Evolutionary conservation across 192 early-diverging fungal genomes (phyloP).

Genomic region (Coemansia guatemalensis): DNA sequence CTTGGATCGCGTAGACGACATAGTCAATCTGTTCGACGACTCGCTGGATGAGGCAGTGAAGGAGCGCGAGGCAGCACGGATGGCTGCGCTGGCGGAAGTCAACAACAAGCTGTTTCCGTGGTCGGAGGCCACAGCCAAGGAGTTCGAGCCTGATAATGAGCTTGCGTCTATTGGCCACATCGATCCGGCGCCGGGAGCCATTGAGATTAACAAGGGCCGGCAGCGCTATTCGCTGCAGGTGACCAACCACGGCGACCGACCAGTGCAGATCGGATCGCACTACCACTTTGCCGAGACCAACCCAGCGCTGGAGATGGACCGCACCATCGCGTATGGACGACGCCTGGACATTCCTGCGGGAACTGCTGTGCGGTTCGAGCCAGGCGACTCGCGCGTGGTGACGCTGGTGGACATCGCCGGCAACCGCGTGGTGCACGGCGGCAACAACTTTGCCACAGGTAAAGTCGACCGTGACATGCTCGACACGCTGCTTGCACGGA

Average conservation of each 20-base stretch:
- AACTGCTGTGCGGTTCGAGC: conserved; percentile 94
- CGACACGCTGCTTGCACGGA: conserved; percentile 10
- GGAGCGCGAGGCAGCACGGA: conserved; percentile 4
- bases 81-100: conserved; percentile 6
- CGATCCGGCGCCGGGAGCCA: conserved; percentile 61
- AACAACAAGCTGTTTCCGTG: conserved; percentile 55
- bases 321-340: conserved; percentile 77
- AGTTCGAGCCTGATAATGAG: conserved; percentile 49
- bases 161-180: conserved; percentile 63
- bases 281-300: conserved; percentile 97
- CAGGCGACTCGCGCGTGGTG: conserved; percentile 87
- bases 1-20: conserved; percentile 3
- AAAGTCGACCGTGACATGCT: conserved; percentile 55
- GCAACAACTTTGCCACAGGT: conserved; percentile 81
- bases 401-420: conserved; percentile 84
- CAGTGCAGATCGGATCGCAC: conserved; percentile 94
- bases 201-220: conserved; percentile 79
- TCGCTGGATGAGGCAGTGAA: conserved; percentile 1
- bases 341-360: conserved; percentile 93
- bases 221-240: conserved; percentile 68
- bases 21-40: conserved; percentile 19
- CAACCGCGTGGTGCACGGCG: conserved; percentile 74
- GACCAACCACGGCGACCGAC: conserved; percentile 91
- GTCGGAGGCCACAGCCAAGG: conserved; percentile 29
- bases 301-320: conserved; percentile 77